Evolutionary conservation across 495 filamentous ascomycete species (phyloP).

Genomic region (Daldinia grandis): DNA sequence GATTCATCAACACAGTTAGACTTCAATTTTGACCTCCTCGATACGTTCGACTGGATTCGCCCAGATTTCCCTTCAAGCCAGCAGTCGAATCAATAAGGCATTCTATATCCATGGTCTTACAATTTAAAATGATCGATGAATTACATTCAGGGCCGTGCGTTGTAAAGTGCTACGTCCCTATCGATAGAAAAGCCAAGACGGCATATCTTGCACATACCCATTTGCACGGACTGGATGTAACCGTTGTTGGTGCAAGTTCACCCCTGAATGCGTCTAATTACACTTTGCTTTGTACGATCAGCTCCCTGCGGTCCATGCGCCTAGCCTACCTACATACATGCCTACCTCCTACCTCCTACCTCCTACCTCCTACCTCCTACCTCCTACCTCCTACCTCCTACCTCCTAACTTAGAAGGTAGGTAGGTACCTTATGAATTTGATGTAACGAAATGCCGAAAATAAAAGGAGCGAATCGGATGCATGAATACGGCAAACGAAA

Average conservation of each 20-base stretch:
- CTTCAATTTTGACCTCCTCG: slow-evolving; percentile 47
- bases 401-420: too few relatives aligned
- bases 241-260: background rate
- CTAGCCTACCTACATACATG: too few relatives aligned
- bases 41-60: slow-evolving; percentile 48
- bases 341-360: background rate
- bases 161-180: background rate
- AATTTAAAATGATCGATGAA: background rate
- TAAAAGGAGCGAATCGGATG: slow-evolving; percentile 15
- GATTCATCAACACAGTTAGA: slow-evolving; percentile 39
- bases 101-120: background rate
- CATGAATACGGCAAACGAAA: background rate
- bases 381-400: background rate
- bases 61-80: slow-evolving; percentile 41
- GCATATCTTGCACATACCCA: background rate
- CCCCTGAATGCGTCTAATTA: slow-evolving; percentile 10
- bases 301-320: background rate
- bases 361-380: background rate
- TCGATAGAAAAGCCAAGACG: slow-evolving; percentile 1
- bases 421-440: background rate
- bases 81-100: slow-evolving; percentile 32
- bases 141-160: background rate
- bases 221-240: slow-evolving; percentile 1
- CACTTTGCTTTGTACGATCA: background rate
- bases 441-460: slow-evolving; percentile 24